These are phyloP conservation scores for Crithidia brevicula DNA, from an alignment of 208 protist genomes.

Conservation along the genomic window DNA sequence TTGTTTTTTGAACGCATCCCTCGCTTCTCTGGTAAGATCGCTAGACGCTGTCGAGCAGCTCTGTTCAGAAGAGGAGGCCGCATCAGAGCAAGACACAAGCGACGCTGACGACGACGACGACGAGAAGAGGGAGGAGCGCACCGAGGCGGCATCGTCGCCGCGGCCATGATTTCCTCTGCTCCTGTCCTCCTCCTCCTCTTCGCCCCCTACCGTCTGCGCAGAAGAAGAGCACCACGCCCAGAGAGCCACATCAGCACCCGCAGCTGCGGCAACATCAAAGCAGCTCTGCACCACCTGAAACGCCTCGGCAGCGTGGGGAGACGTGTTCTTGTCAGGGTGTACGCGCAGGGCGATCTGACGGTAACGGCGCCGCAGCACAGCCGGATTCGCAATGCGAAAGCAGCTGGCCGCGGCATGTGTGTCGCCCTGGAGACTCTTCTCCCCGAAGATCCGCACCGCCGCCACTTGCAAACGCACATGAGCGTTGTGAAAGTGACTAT, in stretches of 20 bases:
- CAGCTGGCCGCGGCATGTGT: neutral
- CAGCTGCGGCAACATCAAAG: constrained; percentile 38
- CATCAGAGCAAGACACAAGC: too few relatives aligned
- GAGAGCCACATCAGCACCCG: neutral
- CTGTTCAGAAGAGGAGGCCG: neutral
- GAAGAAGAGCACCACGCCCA: neutral
- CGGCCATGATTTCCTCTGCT: neutral
- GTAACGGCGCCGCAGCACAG: constrained; percentile 65
- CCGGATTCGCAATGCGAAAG: constrained; percentile 8
- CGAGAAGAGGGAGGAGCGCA: constrained; percentile 16
- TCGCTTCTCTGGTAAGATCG: too few relatives aligned
- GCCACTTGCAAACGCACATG: neutral
- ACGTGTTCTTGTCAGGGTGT: constrained; percentile 87
- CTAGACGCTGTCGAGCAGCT: too few relatives aligned
- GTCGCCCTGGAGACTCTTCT: neutral
- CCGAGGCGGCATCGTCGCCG: constrained; percentile 11
- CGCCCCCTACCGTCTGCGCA: neutral
- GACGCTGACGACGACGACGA: constrained; percentile 4
- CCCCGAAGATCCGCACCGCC: constrained; percentile 12
- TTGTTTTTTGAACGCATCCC: too few relatives aligned
- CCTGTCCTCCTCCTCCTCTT: neutral
- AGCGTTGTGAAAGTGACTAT: neutral
- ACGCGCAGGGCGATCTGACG: constrained; percentile 59
- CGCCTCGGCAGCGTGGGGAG: constrained; percentile 40
- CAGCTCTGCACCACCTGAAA: constrained; percentile 65